A percentile compares a stretch with the other conserved stretches of the same genome.
Evolutionary conservation across 495 filamentous ascomycete genomes (phyloP).

Genomic region (Hyaloscypha hepaticicola): DNA sequence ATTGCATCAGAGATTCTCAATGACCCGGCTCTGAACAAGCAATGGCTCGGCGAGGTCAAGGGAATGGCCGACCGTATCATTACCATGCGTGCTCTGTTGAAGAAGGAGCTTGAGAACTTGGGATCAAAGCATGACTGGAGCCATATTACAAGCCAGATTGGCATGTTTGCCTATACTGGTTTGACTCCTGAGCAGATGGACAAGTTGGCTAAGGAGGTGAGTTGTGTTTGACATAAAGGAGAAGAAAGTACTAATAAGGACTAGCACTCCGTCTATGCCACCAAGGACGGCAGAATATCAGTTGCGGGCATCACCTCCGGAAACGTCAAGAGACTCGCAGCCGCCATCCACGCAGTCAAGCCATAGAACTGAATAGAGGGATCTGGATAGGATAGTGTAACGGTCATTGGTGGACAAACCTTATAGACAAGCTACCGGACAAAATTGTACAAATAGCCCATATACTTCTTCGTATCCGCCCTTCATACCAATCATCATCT

Average conservation of each 20-base stretch:
- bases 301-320: slow-evolving; percentile 92
- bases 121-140: slow-evolving; percentile 96
- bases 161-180: slow-evolving; percentile 99
- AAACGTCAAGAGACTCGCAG: slow-evolving; percentile 91
- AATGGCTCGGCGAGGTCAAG: slow-evolving; percentile 97
- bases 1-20: slow-evolving; percentile 92
- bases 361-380: slow-evolving; percentile 38
- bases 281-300: slow-evolving; percentile 95
- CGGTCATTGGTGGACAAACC: slow-evolving; percentile 13
- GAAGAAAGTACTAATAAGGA: background rate
- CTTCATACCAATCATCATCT: background rate
- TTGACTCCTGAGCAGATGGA: slow-evolving; percentile 93
- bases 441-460: background rate
- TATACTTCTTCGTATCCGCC: background rate
- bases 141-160: slow-evolving; percentile 97
- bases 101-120: slow-evolving; percentile 88
- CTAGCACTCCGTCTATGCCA: slow-evolving; percentile 94
- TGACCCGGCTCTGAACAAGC: slow-evolving; percentile 78
- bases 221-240: slow-evolving; percentile 21
- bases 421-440: background rate
- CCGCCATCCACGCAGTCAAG: slow-evolving; percentile 93
- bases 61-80: slow-evolving; percentile 99
- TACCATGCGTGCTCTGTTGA: slow-evolving; percentile 89
- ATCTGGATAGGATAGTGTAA: slow-evolving; percentile 15
- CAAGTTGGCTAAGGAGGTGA: slow-evolving; percentile 80